Evolutionary conservation across 768 basidiomycete genomes (phyloP), one percentile per base, ranked within the genome.

Genomic region (Leccinum subgranulosum): DNA sequence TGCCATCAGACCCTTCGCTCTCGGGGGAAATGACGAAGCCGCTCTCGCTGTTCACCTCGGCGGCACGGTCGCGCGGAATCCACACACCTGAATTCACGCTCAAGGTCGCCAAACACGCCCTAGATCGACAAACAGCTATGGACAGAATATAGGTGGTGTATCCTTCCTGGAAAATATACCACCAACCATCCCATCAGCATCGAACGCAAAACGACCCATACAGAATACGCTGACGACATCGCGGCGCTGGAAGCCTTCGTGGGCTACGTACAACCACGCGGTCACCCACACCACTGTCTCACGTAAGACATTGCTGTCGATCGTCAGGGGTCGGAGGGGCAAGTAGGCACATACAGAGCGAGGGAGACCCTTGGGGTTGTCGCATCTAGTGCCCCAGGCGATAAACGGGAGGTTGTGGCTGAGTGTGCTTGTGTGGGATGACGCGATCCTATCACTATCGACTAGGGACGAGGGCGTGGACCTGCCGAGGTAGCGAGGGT

Each of bases 31-130:
- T 28, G 53, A 75, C 3, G 67, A 74, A 0, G 73, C 73, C 21
- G 84, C 84, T 4, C 34, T 84, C n/a, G 52, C 61, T n/a, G n/a
- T 66, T 85, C 46, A 64, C 84, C 17, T 78, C 77, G 5, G 62
- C 69, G 11, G 73, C 73, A 11, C 60, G 60, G 2, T 54, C 70
- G 8, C 68, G 67, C 1, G 57, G 54, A 8, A 57, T 6, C 52
- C 62, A 29, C 15, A 58, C 85, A 39, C 60, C 76, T 6, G 61
- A 63, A 1, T 71, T 66, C 53, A 78, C 77, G 3, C 78, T 80
- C 54, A 55, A 65, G 29, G 60, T 23, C 29, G 72, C 79, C 54
- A 62, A 58, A 53, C 62, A 63, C 27, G 36, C 36, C 17, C 12
- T 39, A 39, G 15, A 3, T n/a, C 36, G 17, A n/a, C 36, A 39